Evolutionary conservation across 306 rosid genomes (phyloP).

Genomic region (Alnus glutinosa): DNA sequence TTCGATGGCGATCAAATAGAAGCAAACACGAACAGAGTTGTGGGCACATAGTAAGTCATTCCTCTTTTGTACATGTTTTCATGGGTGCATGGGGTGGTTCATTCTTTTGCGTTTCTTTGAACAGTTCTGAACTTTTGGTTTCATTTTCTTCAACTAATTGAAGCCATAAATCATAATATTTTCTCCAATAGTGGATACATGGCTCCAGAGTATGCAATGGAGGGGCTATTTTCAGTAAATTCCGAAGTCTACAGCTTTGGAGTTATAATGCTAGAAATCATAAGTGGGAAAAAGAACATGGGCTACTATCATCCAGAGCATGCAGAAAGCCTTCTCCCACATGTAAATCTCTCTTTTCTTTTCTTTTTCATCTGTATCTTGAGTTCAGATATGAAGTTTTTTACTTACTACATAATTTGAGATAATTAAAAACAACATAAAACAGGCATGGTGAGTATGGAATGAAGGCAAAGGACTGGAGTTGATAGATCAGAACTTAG

Average conservation of each 20-base stretch:
- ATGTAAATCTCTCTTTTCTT: constrained; percentile 10
- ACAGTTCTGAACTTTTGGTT: no score
- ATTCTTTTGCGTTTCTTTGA: background rate
- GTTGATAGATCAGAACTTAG: background rate
- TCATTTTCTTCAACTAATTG: no score
- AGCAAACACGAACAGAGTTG: background rate
- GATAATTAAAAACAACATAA: background rate
- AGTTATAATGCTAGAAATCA: constrained; percentile 24
- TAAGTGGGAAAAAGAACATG: constrained; percentile 14
- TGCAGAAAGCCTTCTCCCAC: constrained; percentile 4
- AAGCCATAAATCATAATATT: background rate
- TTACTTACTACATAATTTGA: background rate
- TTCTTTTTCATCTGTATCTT: background rate
- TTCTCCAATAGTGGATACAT: constrained; percentile 31
- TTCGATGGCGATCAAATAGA: no score
- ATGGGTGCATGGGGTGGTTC: background rate
- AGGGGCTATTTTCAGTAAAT: constrained; percentile 23
- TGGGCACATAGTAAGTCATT: constrained; percentile 22
- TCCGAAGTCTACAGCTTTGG: constrained; percentile 42
- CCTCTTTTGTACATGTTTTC: no score
- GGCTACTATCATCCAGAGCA: background rate
- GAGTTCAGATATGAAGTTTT: background rate
- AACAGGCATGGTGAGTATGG: constrained; percentile 27
- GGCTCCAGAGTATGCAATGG: constrained; percentile 35
- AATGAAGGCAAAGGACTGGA: constrained; percentile 23